Conservation (phyloP, 352 stramenopile genomes). For the Globisporangium apiculatum region DNA sequence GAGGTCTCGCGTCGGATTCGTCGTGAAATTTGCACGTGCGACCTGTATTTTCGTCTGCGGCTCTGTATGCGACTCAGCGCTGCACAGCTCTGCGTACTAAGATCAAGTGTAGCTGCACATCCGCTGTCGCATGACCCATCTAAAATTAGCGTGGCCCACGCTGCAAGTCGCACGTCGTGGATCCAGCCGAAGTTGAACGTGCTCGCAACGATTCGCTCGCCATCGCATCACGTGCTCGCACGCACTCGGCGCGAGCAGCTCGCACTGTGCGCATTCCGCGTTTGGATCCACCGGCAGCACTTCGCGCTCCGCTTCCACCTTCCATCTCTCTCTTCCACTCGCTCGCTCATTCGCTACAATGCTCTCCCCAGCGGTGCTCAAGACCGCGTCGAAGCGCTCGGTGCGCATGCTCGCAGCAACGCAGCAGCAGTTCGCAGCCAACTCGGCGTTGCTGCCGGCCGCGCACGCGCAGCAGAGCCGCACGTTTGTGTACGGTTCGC, state of each 20-base stretch:
- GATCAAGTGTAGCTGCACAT: background rate
- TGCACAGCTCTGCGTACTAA: background rate
- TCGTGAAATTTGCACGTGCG: no score
- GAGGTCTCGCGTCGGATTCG: no score
- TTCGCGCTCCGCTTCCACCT: background rate
- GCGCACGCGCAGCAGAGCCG: constrained; percentile 57
- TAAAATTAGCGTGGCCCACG: background rate
- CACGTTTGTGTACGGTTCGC: constrained; percentile 78
- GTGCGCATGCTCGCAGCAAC: constrained; percentile 9
- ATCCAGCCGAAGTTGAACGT: background rate
- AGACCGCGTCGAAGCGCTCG: constrained; percentile 34
- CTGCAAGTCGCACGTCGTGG: background rate
- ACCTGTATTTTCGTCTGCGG: no score
- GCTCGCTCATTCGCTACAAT: constrained; percentile 8
- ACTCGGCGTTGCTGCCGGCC: constrained; percentile 28
- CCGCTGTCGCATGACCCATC: background rate
- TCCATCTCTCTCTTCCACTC: background rate
- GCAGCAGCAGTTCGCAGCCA: constrained; percentile 1
- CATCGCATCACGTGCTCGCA: no score
- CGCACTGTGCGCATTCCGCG: background rate
- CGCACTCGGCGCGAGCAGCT: no score
- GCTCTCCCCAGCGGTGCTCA: constrained; percentile 31
- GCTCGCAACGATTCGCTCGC: background rate
- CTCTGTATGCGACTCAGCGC: no score
- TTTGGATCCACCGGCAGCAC: constrained; percentile 7